A percentile compares a stretch with the other conserved stretches of the same genome.
These are phyloP conservation scores for Thinopyrum elongatum DNA, from an alignment of 176 grass and related monocot species.

Conservation along the genomic window DNA sequence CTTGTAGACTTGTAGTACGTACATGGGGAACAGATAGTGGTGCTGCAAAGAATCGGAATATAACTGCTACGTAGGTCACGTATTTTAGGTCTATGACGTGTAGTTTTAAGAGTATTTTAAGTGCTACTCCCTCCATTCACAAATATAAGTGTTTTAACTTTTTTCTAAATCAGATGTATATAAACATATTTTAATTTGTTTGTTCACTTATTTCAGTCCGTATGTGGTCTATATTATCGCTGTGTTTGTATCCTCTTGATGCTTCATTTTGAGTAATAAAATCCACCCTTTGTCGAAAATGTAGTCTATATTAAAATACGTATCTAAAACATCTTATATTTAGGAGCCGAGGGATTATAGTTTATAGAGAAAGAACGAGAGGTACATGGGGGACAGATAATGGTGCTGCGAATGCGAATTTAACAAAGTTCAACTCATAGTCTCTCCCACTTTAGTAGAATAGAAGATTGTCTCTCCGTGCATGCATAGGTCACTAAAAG, in stretches of 20 bases:
- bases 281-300: too few species aligned
- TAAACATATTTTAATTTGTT: too few species aligned
- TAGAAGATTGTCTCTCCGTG: slow-evolving; percentile 41
- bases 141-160: too few species aligned
- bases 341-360: too few species aligned
- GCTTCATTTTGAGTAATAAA: too few species aligned
- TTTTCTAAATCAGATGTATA: too few species aligned
- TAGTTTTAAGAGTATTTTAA: not conserved
- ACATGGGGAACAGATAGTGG: not conserved
- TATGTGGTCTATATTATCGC: too few species aligned
- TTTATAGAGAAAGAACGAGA: not conserved
- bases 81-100: not conserved
- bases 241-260: too few species aligned
- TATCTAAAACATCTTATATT: too few species aligned
- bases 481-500: slow-evolving; percentile 26
- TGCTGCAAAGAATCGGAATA: not conserved
- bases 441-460: slow-evolving; percentile 37
- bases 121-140: not conserved
- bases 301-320: too few species aligned
- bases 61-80: not conserved
- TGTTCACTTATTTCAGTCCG: too few species aligned
- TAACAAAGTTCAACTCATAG: slow-evolving; percentile 1
- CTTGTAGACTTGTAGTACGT: not conserved
- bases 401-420: slow-evolving; percentile 6
- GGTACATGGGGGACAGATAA: not conserved